phyloP scores from a whole-genome alignment of 2,329 filamentous ascomycete species.

The Talaromyces verruculosus region DNA sequence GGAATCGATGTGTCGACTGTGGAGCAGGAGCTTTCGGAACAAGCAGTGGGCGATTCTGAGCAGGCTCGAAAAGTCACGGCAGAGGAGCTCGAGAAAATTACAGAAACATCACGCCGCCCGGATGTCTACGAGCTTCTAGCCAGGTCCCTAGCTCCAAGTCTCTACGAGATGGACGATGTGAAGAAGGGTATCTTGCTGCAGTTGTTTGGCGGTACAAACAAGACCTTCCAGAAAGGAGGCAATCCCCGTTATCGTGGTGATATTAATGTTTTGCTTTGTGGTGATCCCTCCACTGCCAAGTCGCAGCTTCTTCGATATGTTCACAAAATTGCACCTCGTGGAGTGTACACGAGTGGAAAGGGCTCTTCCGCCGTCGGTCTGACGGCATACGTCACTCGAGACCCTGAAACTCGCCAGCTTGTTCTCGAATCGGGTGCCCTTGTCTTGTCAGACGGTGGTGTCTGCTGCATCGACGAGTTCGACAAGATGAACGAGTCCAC shows the following conservation, averaged over 20 bases:
- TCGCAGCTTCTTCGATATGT: conserved; percentile 93
- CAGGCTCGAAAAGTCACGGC: conserved; percentile 79
- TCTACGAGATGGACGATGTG: conserved; percentile 97
- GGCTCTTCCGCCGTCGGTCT: conserved; percentile 74
- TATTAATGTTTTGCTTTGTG: conserved; percentile 94
- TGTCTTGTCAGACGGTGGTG: conserved; percentile 71
- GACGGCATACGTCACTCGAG: conserved; percentile 73
- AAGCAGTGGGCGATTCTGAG: conserved; percentile 69
- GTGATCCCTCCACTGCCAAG: conserved; percentile 94
- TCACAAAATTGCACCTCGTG: conserved; percentile 93
- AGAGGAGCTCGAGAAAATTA: conserved; percentile 89
- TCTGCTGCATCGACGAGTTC: conserved; percentile 77
- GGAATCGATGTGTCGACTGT: conserved; percentile 88
- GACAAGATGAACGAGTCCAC: conserved; percentile 78
- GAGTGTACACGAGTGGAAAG: conserved; percentile 74
- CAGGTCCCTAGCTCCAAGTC: conserved; percentile 85
- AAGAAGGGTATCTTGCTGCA: conserved; percentile 98
- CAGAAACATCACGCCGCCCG: conserved; percentile 70
- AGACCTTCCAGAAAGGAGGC: conserved; percentile 93
- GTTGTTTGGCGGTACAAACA: conserved; percentile 96
- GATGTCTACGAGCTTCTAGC: conserved; percentile 94
- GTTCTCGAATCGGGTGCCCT: conserved; percentile 74
- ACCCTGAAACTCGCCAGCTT: conserved; percentile 70
- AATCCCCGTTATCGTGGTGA: conserved; percentile 95
- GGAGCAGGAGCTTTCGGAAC: conserved; percentile 75